phyloP scores from a whole-genome alignment of 192 early-diverging fungal species.

The Backusella liffmaniae region DNA sequence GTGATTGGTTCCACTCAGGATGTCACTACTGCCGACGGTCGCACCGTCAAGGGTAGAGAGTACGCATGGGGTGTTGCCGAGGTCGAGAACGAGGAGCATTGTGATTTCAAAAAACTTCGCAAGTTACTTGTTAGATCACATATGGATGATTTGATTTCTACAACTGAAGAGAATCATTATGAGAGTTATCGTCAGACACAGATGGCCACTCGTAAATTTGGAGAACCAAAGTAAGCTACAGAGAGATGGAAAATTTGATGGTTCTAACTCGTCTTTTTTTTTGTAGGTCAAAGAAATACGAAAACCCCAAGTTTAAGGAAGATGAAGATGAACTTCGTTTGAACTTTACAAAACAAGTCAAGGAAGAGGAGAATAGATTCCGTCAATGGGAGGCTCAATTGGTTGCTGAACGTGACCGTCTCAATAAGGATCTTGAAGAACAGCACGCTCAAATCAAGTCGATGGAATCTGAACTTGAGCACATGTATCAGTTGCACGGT shows the following conservation, averaged over 20 bases:
- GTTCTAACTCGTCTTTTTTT: not conserved
- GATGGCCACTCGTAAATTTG: conserved; percentile 87
- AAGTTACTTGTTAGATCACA: conserved; percentile 86
- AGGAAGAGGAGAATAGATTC: conserved; percentile 96
- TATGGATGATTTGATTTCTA: conserved; percentile 92
- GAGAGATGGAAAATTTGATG: not conserved
- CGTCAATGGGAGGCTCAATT: conserved; percentile 97
- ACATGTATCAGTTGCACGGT: conserved; percentile 25
- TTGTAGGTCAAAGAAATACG: conserved; percentile 64
- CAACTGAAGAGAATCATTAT: conserved; percentile 94
- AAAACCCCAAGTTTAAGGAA: conserved; percentile 96
- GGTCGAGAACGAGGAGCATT: conserved; percentile 94
- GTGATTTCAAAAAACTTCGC: conserved; percentile 92
- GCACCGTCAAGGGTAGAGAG: conserved; percentile 81
- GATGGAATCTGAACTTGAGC: conserved; percentile 81
- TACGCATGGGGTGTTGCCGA: conserved; percentile 96
- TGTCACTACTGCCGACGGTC: conserved; percentile 81
- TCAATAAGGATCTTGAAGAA: conserved; percentile 97
- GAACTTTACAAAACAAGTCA: conserved; percentile 97
- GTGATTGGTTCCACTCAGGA: conserved; percentile 86
- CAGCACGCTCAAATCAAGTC: conserved; percentile 93
- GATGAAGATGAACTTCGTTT: conserved; percentile 95
- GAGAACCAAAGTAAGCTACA: conserved; percentile 66
- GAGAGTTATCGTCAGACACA: conserved; percentile 86
- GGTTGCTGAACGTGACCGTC: conserved; percentile 95